phyloP scores from a whole-genome alignment of 371 early-diverging fungal species.

The Apophysomyces ossiformis region DNA sequence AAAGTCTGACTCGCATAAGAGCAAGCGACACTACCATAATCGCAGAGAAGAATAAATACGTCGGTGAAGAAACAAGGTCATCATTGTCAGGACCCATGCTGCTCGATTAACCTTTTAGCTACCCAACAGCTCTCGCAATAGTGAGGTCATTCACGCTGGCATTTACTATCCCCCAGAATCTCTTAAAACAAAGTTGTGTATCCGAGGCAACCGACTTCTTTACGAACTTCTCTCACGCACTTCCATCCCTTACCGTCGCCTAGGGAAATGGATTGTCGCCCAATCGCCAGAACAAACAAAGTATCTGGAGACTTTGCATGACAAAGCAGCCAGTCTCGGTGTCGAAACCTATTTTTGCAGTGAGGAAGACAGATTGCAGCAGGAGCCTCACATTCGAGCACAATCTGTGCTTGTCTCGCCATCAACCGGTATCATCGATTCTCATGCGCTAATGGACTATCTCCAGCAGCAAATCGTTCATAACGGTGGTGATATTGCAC shows the following conservation, averaged over 20 bases:
- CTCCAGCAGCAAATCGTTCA: constrained; percentile 48
- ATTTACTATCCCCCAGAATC: constrained; percentile 83
- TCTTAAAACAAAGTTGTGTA: constrained; percentile 81
- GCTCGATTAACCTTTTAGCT: constrained; percentile 2
- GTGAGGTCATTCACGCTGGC: constrained; percentile 93
- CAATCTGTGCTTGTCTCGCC: constrained; percentile 67
- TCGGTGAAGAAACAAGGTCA: constrained; percentile 78
- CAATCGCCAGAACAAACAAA: constrained; percentile 53
- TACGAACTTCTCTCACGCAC: constrained; percentile 64
- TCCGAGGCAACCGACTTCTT: constrained; percentile 73
- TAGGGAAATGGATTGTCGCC: constrained; percentile 88
- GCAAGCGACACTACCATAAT: constrained; percentile 57
- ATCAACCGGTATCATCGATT: constrained; percentile 85
- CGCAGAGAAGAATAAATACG: constrained; percentile 65
- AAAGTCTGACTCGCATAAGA: constrained; percentile 56
- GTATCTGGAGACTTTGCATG: constrained; percentile 65
- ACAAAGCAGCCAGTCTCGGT: constrained; percentile 62
- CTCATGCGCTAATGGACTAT: constrained; percentile 70
- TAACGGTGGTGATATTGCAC: constrained; percentile 56
- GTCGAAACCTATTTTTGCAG: constrained; percentile 62
- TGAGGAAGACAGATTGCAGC: constrained; percentile 34
- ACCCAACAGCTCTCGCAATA: constrained; percentile 78
- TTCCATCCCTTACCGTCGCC: constrained; percentile 51
- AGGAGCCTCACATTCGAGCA: constrained; percentile 68
- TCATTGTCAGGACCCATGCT: neutral